Evolutionary conservation across 2,329 filamentous ascomycete genomes (phyloP), one percentile per base, ranked within the genome.

Genomic region (Monosporascus sp.): DNA sequence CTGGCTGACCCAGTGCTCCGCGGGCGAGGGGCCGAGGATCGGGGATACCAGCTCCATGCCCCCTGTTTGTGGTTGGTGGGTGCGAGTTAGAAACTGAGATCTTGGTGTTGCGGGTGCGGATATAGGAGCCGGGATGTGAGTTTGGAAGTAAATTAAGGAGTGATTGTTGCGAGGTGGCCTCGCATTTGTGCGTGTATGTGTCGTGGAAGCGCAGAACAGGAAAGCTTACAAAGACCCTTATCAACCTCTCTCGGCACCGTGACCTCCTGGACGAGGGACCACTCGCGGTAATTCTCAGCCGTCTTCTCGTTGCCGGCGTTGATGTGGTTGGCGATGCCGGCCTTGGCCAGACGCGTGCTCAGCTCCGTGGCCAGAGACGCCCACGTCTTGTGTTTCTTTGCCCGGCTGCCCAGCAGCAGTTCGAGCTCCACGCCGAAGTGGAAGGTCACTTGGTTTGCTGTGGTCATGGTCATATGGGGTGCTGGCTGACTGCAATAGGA

Each of bases 371-470:
- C 70, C n/a, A 74, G 61, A 2, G 63, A 53, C 5, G 60, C 58
- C 70, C 70, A 73, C 4, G 61, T 59, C 8, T 65, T 65, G 52
- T 68, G 61, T 9, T 59, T 54, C 54, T 66, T 70, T 37, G 68
- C 67, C 46, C 63, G 64, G 52, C 66, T 63, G 11, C 60, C 63
- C 3, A 74, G 58, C 6, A 72, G 65, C 3, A 74, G 59, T 58
- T 74, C 71, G 22, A 74, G 63, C 58, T 74, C 71, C 20, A 74
- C 55, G 20, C 71, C 71, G 48, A 73, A 74, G 11, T 43, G 50
- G 46, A 57, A 56, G 4, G 52, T 37, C 9, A 50, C 45, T 20
- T 55, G 40, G 43, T 18, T 48, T 17, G 54, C 48, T 53, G 54
- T 55, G 22, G 20, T 47, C 24, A 38, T 18, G 37, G n/a, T n/a